These are phyloP conservation scores for Pseudozyma tsukubaensis DNA, from an alignment of 1,284 basidiomycete species.

Conservation along the genomic window DNA sequence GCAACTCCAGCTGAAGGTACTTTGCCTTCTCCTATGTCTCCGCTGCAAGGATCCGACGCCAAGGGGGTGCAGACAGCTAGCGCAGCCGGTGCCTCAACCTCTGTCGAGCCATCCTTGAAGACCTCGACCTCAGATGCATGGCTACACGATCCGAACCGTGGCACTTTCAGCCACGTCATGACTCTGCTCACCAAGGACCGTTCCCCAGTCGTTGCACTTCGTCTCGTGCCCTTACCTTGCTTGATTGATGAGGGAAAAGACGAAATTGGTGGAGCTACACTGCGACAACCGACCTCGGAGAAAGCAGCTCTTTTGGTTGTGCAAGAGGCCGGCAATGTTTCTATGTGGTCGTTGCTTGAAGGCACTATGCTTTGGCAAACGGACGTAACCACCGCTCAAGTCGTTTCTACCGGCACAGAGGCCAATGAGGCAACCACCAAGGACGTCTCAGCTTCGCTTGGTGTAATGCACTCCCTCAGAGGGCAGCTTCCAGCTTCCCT, in stretches of 20 bases:
- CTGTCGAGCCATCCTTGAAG: not conserved
- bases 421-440: constrained; percentile 8
- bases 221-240: constrained; percentile 15
- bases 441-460: constrained; percentile 16
- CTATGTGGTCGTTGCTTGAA: constrained; percentile 38
- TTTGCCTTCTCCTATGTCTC: not conserved
- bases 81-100: not conserved
- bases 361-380: constrained; percentile 35
- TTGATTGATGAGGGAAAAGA: not conserved
- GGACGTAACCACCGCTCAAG: constrained; percentile 25
- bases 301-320: constrained; percentile 28
- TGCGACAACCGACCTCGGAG: constrained; percentile 2
- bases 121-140: constrained; percentile 24
- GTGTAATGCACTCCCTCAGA: constrained; percentile 33
- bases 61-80: not conserved
- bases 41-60: not conserved
- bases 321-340: constrained; percentile 44
- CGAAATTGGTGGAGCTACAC: not conserved
- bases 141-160: constrained; percentile 31
- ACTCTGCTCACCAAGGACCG: constrained; percentile 33
- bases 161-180: constrained; percentile 27
- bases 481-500: constrained; percentile 36
- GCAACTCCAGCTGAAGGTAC: not conserved
- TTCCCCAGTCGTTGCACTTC: constrained; percentile 38
- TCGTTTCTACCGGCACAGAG: constrained; percentile 3